Conservation (phyloP, 139 green algal species). For the Trebouxia sp. region DNA sequence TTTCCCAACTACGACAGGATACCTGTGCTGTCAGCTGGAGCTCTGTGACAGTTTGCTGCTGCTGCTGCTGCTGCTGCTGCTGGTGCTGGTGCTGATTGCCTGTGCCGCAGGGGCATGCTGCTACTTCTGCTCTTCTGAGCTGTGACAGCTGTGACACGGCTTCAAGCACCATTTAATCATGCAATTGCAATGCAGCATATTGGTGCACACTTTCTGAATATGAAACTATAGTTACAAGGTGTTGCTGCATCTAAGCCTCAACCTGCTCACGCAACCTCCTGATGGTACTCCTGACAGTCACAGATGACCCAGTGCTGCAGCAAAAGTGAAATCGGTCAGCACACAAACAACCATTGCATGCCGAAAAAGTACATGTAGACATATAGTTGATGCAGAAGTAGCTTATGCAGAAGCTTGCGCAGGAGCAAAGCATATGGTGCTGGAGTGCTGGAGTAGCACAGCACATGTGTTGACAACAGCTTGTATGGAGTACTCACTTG, state of each 20-base stretch:
- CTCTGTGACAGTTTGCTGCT: too few relatives aligned
- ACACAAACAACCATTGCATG: not conserved
- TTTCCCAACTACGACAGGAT: too few relatives aligned
- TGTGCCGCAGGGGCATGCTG: too few relatives aligned
- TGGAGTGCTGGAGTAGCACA: not conserved
- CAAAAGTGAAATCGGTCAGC: not conserved
- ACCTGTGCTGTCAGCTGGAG: too few relatives aligned
- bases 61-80: too few relatives aligned
- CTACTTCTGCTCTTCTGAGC: too few relatives aligned
- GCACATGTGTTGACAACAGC: not conserved
- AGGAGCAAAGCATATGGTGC: not conserved
- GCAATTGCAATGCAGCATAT: too few relatives aligned
- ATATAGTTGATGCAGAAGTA: not conserved
- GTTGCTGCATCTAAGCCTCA: conserved; percentile 61
- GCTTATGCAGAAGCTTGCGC: not conserved
- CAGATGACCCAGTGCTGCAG: conserved; percentile 87
- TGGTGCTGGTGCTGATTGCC: too few relatives aligned
- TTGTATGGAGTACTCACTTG: conserved; percentile 63
- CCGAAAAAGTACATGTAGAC: not conserved
- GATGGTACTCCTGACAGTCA: conserved; percentile 98
- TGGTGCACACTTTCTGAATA: too few relatives aligned
- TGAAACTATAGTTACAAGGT: not conserved
- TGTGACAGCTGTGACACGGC: too few relatives aligned
- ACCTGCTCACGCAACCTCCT: conserved; percentile 94
- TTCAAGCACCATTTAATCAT: too few relatives aligned